Evolutionary conservation across 805 yeast genomes (phyloP), one percentile per base, ranked within the genome.

Genomic region (Schwanniomyces yamadae): DNA sequence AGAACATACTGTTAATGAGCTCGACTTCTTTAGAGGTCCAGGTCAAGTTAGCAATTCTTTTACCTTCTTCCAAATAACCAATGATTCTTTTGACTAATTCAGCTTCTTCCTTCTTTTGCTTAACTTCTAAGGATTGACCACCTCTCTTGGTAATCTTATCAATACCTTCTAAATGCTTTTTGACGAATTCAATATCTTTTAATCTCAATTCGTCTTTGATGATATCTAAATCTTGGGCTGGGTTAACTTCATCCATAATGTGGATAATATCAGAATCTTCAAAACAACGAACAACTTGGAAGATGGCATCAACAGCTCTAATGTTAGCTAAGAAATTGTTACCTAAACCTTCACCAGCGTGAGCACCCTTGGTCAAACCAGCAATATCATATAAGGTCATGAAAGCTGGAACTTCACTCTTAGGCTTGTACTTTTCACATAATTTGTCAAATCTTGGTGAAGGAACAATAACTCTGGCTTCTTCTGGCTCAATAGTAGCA

Each of bases 401-500:
- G 59, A 75, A 82, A 12, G 98, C 96, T 41, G 97, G 97, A 41
- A 91, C 89, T 59, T 80, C 80, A 51, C 84, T 77, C 54, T 87
- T 84, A 42, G 97, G 91, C 41, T 77, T 75, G 75, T 88, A 93
- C 54, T 84, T 66, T 34, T 77, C 77, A 53, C 77, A 75, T 35
- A 93, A 75, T 43, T 73, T 76, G 54, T 91, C 95, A 55, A 93
- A 80, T 61, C 95, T 80, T 43, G 84, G 77, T 42, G 95, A 86
- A 53, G 96, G 96, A 42, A 93, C 98, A 48, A 82, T 79, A 37
- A 91, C 96, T 61, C 95, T 80, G 31, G 98, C 96, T 71, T 91
- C 96, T 70, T 93, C 98, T 36, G 99, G 98, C 52, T 91, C 96
- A 59, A 88, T 88, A 38, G 99, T 91, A 28, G 99, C 99, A 61